Percentiles rank a stretch among this genome's conserved stretches.
phyloP scores from a whole-genome alignment of 2,329 filamentous ascomycete genomes.

The Penicillium sp. region DNA sequence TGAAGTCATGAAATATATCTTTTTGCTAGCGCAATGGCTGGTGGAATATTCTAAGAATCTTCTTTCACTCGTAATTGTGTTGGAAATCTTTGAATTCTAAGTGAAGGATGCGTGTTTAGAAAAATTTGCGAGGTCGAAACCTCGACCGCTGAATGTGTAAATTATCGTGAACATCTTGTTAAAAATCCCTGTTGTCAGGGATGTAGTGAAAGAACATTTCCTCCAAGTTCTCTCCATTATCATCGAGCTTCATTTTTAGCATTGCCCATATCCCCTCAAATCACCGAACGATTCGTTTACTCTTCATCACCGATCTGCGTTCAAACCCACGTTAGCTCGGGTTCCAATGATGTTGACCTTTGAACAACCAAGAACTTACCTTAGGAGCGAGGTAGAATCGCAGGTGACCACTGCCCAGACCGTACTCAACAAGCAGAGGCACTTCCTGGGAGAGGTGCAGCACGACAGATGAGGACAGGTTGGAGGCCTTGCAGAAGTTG shows the following conservation, averaged over 20 bases:
- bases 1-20: not conserved
- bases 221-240: conserved; percentile 40
- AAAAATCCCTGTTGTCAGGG: conserved; percentile 17
- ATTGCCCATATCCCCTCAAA: conserved; percentile 18
- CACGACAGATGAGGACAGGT: conserved; percentile 77
- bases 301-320: conserved; percentile 63
- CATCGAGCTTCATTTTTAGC: conserved; percentile 26
- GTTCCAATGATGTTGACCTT: not conserved
- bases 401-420: conserved; percentile 78
- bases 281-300: conserved; percentile 28
- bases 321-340: not conserved
- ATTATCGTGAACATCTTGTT: conserved; percentile 24
- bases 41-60: not conserved
- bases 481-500: conserved; percentile 99
- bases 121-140: conserved; percentile 9
- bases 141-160: conserved; percentile 23
- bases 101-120: not conserved
- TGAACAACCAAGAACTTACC: conserved; percentile 55
- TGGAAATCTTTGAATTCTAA: not conserved
- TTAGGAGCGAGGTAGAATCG: conserved; percentile 98
- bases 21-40: not conserved
- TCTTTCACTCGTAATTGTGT: not conserved
- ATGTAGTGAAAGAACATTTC: conserved; percentile 37
- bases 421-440: conserved; percentile 91
- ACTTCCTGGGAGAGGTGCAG: conserved; percentile 96